phyloP scores from a whole-genome alignment of 805 yeast species.

The Kodamaea hsintzibuensis region DNA sequence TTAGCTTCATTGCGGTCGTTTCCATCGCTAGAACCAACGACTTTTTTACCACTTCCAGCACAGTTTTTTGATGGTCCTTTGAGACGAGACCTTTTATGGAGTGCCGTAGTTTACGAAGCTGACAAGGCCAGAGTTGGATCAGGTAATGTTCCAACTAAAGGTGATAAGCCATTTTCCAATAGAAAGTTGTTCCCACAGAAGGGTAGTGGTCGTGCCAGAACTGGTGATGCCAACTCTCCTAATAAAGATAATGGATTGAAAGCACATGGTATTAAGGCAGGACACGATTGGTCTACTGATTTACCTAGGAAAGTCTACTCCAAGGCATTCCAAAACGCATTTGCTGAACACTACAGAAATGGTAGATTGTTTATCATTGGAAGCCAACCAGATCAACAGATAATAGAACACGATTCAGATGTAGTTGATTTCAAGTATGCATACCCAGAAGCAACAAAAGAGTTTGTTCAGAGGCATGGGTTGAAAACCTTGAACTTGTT shows the following conservation, averaged over 20 bases:
- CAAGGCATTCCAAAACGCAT: slow-evolving; percentile 76
- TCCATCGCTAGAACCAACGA: slow-evolving; percentile 87
- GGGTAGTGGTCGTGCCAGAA: slow-evolving; percentile 93
- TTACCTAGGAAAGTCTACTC: slow-evolving; percentile 74
- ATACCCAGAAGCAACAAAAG: slow-evolving; percentile 48
- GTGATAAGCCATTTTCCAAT: slow-evolving; percentile 82
- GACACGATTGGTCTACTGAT: slow-evolving; percentile 81
- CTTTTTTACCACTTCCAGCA: slow-evolving; percentile 74
- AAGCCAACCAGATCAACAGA: slow-evolving; percentile 29
- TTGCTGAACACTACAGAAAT: slow-evolving; percentile 74
- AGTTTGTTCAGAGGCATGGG: slow-evolving; percentile 50
- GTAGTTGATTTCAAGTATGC: slow-evolving; percentile 39
- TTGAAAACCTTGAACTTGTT: slow-evolving; percentile 56
- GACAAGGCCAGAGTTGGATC: slow-evolving; percentile 89
- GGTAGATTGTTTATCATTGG: slow-evolving; percentile 78
- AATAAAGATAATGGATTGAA: slow-evolving; percentile 85
- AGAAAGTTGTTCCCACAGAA: slow-evolving; percentile 84
- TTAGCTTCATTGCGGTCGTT: slow-evolving; percentile 77
- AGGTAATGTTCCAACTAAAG: slow-evolving; percentile 81
- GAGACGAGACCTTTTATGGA: slow-evolving; percentile 92
- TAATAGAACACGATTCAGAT: slow-evolving; percentile 16
- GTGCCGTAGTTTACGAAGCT: slow-evolving; percentile 89
- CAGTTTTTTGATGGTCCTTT: slow-evolving; percentile 69
- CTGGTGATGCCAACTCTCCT: slow-evolving; percentile 95
- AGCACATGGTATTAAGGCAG: slow-evolving; percentile 88